Conservation (phyloP, 148 eudicot species). For the Heliosperma pusillum region DNA sequence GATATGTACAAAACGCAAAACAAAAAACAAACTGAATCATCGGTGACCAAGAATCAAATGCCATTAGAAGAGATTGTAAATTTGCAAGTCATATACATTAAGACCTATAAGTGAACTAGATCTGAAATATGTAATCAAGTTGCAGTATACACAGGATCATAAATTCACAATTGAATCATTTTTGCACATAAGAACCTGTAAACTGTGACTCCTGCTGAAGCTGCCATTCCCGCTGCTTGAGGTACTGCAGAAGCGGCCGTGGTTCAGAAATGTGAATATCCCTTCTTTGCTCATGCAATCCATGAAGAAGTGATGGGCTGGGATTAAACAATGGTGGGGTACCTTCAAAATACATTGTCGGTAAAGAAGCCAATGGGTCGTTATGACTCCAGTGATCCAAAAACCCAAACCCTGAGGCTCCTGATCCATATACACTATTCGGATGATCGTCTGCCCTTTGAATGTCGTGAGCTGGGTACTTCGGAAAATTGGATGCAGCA, state of each 20-base stretch:
- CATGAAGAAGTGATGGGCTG: constrained; percentile 42
- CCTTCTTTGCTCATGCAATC: constrained; percentile 42
- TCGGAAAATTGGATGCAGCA: too few species aligned
- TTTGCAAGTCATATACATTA: too few species aligned
- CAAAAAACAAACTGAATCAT: background rate
- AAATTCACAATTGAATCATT: constrained; percentile 26
- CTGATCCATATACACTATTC: constrained; percentile 31
- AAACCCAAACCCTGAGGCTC: constrained; percentile 37
- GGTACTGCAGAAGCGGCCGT: constrained; percentile 56
- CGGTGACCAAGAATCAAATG: background rate
- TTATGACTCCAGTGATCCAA: constrained; percentile 52
- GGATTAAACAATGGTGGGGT: constrained; percentile 36
- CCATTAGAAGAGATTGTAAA: background rate
- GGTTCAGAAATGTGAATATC: constrained; percentile 45
- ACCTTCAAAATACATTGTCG: constrained; percentile 36
- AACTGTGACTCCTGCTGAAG: constrained; percentile 51
- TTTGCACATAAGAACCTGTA: constrained; percentile 62
- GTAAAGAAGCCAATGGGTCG: constrained; percentile 34
- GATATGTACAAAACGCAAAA: background rate
- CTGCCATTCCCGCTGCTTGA: constrained; percentile 72
- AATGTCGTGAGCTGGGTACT: too few species aligned
- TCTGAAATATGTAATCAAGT: too few species aligned
- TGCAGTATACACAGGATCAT: background rate
- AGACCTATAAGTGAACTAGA: too few species aligned
- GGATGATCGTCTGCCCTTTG: too few species aligned